phyloP scores from a whole-genome alignment of 768 basidiomycete species.

The Amanita inopinata region DNA sequence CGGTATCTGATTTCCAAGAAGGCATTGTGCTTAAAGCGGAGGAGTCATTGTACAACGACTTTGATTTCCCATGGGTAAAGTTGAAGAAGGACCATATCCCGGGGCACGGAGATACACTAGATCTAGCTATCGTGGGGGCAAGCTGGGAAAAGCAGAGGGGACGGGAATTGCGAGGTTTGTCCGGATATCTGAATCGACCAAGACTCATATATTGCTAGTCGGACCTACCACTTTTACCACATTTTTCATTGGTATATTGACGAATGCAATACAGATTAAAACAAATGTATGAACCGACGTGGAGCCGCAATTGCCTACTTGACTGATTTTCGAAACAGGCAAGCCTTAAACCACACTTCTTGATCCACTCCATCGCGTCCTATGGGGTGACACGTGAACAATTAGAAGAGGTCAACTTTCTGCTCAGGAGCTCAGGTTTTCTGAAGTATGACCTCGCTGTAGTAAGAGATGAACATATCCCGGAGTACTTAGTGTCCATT shows the following conservation, averaged over 20 bases:
- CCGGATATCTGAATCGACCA: not conserved
- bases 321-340: slow-evolving; percentile 24
- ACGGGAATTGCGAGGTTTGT: slow-evolving; percentile 62
- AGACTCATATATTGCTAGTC: slow-evolving; percentile 30
- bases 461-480: too few species aligned
- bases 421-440: slow-evolving; percentile 39
- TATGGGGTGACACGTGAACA: slow-evolving; percentile 64
- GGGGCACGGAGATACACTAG: slow-evolving; percentile 71
- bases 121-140: slow-evolving; percentile 70
- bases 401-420: slow-evolving; percentile 66
- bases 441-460: slow-evolving; percentile 20
- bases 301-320: not conserved
- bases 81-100: slow-evolving; percentile 85
- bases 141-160: slow-evolving; percentile 75
- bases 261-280: slow-evolving; percentile 34
- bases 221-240: slow-evolving; percentile 64
- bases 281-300: slow-evolving; percentile 25
- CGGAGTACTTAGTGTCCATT: too few species aligned
- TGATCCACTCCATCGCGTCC: slow-evolving; percentile 64
- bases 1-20: slow-evolving; percentile 47
- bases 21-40: slow-evolving; percentile 75
- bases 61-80: slow-evolving; percentile 71
- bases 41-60: slow-evolving; percentile 58
- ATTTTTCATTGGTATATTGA: slow-evolving; percentile 67
- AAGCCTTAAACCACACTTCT: slow-evolving; percentile 44